Evolutionary conservation across 1,284 basidiomycete species (phyloP).

Genomic region (Sanghuangporus baumii): DNA sequence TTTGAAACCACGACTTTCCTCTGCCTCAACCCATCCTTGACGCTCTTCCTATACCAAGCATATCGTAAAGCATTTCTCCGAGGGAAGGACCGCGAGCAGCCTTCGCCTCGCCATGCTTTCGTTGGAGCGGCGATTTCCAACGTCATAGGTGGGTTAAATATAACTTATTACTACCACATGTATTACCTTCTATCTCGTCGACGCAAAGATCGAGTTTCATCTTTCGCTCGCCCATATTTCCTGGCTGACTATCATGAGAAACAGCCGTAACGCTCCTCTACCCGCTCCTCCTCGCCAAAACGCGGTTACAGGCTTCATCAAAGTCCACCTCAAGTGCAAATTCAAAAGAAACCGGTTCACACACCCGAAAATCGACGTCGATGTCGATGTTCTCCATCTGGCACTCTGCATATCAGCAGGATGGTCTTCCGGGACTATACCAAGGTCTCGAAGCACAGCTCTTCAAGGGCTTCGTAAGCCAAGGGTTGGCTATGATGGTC

Average conservation of each 20-base stretch:
- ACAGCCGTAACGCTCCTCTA: constrained; percentile 43
- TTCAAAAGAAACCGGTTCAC: background rate
- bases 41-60: constrained; percentile 48
- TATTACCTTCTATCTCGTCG: background rate
- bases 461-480: constrained; percentile 45
- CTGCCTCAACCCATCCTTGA: constrained; percentile 50
- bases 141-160: constrained; percentile 30
- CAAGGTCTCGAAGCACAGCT: constrained; percentile 50
- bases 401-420: constrained; percentile 19
- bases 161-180: background rate
- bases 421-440: constrained; percentile 39
- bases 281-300: constrained; percentile 53
- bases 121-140: constrained; percentile 48
- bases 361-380: constrained; percentile 19
- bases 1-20: constrained; percentile 44
- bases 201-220: constrained; percentile 5
- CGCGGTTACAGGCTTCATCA: constrained; percentile 39
- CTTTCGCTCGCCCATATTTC: background rate
- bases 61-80: constrained; percentile 34
- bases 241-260: background rate
- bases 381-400: constrained; percentile 35
- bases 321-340: background rate
- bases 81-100: constrained; percentile 23
- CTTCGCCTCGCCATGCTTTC: constrained; percentile 40
- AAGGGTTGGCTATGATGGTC: constrained; percentile 51